Base-by-base conservation (phyloP, 495 filamentous ascomycete species). In the Apodospora peruviana region DNA sequence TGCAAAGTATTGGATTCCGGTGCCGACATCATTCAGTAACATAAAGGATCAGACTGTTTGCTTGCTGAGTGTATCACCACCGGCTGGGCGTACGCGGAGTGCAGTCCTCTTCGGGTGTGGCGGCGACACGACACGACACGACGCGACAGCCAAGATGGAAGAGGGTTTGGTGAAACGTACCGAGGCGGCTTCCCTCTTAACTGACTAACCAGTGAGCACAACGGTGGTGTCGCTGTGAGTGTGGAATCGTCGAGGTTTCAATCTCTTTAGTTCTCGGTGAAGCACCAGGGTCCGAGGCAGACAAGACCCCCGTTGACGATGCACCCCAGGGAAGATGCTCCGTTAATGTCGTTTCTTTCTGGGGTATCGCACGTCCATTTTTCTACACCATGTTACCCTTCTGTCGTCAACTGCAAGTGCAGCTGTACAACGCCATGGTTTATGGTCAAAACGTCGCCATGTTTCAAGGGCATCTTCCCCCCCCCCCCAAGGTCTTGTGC, bases 381-480 rank as follows among this genome's bases (percentile, higher is more conserved):
- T 39, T 39, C 2, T 16, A n/a, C n/a, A n/a, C n/a, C n/a, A n/a
- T n/a, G n/a, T 40, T n/a, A 43, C 20, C 22, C 16, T 32, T 45
- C 39, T 21, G 32, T 25, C 45, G 19, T 34, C 24, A 40, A 34
- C 35, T 19, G 39, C 49, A 42, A 42, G 5, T 40, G 12, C 21
- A 21, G 48, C 32, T 17, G 34, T 49, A 53, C 40, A n/a, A 48
- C 57, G 54, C 57, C 47, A 46, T 41, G 51, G 46, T 48, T 39
- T 39, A 40, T 24, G 42, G 52, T 47, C 62, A 43, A 63, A 62
- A 63, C 60, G 46, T 57, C 46, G 57, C 48, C 52, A 56, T 64
- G 64, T 67, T 67, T 67, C 64, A 64, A 53, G 48, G 48, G 44
- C 58, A n/a, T n/a, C n/a, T n/a, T n/a, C n/a, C n/a, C n/a, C n/a